phyloP scores from a whole-genome alignment of 305 asterid species.

The Solanum hybrid region DNA sequence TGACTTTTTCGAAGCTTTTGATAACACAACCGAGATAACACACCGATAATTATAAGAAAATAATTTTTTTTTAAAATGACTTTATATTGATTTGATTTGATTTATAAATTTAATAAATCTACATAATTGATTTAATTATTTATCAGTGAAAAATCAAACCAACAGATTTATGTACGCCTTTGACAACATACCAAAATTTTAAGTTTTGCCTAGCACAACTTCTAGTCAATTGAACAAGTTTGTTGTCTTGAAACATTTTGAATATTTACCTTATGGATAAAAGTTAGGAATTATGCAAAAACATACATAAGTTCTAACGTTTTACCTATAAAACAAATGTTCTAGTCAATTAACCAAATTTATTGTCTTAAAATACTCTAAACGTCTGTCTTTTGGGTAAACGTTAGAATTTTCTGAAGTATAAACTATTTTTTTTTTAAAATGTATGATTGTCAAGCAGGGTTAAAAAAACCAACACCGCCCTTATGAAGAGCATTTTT shows the following conservation, averaged over 20 bases:
- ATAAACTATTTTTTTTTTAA: not conserved
- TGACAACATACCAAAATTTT: not conserved
- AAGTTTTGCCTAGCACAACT: not conserved
- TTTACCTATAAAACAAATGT: too few species aligned
- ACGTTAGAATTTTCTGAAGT: not conserved
- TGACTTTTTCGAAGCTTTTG: too few species aligned
- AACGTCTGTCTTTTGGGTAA: not conserved
- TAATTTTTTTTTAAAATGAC: too few species aligned
- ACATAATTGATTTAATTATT: too few species aligned
- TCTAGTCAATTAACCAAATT: too few species aligned
- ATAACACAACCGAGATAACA: too few species aligned
- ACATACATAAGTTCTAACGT: too few species aligned
- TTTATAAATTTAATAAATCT: too few species aligned
- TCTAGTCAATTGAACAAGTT: not conserved
- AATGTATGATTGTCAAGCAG: not conserved
- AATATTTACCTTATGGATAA: not conserved
- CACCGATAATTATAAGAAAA: too few species aligned
- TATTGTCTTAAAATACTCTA: not conserved
- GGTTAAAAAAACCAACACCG: not conserved
- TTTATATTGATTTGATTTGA: too few species aligned
- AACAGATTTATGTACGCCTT: not conserved
- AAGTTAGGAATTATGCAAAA: not conserved
- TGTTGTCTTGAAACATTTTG: not conserved
- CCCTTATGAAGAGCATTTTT: not conserved
- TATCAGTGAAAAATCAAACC: not conserved